Evolutionary conservation across 2,329 filamentous ascomycete genomes (phyloP).

Genomic region (Fusarium pseudocircinatum): DNA sequence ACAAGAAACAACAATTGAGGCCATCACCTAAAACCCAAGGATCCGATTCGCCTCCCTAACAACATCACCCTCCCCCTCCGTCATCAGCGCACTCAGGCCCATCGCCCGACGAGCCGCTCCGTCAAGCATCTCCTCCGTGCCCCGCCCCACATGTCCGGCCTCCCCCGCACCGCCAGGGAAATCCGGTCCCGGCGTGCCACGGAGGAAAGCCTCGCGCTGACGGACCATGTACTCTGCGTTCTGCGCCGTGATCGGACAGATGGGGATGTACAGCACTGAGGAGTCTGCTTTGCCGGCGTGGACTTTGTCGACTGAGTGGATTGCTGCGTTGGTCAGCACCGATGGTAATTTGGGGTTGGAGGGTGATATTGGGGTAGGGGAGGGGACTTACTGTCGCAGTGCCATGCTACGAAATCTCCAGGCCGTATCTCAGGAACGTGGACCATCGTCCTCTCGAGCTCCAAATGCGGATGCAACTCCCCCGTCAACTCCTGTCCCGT

Average conservation of each 20-base stretch:
- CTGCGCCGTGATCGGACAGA: constrained; percentile 79
- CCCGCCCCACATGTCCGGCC: constrained; percentile 59
- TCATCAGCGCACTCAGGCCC: constrained; percentile 44
- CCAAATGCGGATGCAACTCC: constrained; percentile 76
- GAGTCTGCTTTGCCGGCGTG: constrained; percentile 79
- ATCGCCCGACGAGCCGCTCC: constrained; percentile 53
- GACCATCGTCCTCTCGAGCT: constrained; percentile 74
- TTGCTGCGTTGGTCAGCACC: constrained; percentile 49
- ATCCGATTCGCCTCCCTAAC: constrained; percentile 55
- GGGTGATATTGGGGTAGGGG: neutral
- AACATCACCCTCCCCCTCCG: constrained; percentile 42
- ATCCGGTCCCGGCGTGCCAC: constrained; percentile 74
- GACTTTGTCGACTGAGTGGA: constrained; percentile 84
- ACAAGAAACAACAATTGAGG: neutral
- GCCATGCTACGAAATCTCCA: constrained; percentile 86
- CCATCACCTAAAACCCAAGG: constrained; percentile 51
- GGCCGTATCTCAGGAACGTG: constrained; percentile 74
- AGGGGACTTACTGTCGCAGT: constrained; percentile 72
- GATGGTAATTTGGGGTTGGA: neutral
- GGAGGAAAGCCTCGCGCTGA: constrained; percentile 76
- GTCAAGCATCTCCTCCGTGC: constrained; percentile 52
- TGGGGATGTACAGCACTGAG: constrained; percentile 89
- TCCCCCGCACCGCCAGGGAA: constrained; percentile 79
- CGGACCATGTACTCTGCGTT: constrained; percentile 77
- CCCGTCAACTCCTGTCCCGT: constrained; percentile 75